Evolutionary conservation across 2,329 filamentous ascomycete genomes (phyloP).

Genomic region (Fusarium buxicola): DNA sequence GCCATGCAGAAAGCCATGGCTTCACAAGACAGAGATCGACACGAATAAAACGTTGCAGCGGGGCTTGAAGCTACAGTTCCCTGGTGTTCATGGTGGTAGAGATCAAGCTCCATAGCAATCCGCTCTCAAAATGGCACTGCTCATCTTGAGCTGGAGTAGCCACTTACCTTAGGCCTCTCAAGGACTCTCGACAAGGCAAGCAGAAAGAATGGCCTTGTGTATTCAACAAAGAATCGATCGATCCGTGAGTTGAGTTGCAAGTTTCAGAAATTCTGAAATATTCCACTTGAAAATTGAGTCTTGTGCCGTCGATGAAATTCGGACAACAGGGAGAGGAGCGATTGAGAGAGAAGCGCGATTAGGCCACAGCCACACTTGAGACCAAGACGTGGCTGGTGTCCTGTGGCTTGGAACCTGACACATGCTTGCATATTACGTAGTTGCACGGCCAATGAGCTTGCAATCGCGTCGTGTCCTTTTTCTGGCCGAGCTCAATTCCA

Average conservation of each 20-base stretch:
- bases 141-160: no score
- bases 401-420: conserved; percentile 19
- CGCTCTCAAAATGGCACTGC: no score
- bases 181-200: no score
- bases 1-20: not conserved
- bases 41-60: no score
- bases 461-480: conserved; percentile 50
- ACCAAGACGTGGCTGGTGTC: not conserved
- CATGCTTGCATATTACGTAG: conserved; percentile 35
- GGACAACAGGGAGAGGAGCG: not conserved
- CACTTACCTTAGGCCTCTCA: no score
- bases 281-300: no score
- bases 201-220: no score
- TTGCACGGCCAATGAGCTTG: conserved; percentile 45
- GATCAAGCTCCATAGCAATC: no score
- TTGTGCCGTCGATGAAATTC: not conserved
- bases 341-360: not conserved
- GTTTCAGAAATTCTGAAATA: no score
- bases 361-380: conserved; percentile 8
- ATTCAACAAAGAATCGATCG: no score
- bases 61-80: not conserved
- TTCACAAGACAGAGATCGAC: not conserved
- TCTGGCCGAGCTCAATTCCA: conserved; percentile 36
- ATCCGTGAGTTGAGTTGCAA: no score
- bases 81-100: no score